Base-by-base conservation (phyloP, 805 yeast species). In the Ogataea zsoltii region DNA sequence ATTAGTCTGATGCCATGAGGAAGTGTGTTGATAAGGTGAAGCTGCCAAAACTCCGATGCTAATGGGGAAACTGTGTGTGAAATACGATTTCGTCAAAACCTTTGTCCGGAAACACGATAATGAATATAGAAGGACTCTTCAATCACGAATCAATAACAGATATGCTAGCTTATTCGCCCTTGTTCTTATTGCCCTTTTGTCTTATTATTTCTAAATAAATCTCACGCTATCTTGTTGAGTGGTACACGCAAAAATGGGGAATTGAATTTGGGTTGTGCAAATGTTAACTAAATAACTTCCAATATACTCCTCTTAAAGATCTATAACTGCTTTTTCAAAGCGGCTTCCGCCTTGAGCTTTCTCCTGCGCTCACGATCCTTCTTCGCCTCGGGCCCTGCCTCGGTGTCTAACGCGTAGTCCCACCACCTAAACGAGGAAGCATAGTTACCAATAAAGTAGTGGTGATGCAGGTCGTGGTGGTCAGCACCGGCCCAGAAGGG, bases 401-500 rank as follows among this genome's bases (percentile, higher is more conserved):
- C 83, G 13, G 83, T 77, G 42, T 70, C 76, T 51, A 78, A 67
- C 16, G 67, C 51, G 54, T 54, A 74, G 53, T 79, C 84, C 77
- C 80, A 77, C 78, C 80, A 76, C 58, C 82, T 74, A 65, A 79
- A 79, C 21, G 77, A 70, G 33, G 80, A 74, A 19, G 83, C 79
- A 53, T 79, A 79, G 55, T 75, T 75, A 15, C 84, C 84, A 48
- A 79, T 77, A 52, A 79, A 79, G 59, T 73, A 75, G 54, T 77
- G 84, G 52, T 79, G 84, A 53, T 79, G 84, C 48, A 73, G 71
- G 55, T 79, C 84, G 56, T 79, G 84, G 55, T 79, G 84, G 45
- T 75, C 82, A 31, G 83, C 83, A 26, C 83, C 84, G 9, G 84
- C 83, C 84, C 84, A 79, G 62, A 79, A 71, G 34, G 84, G 84